These are phyloP conservation scores for Phoma herbarum DNA, from an alignment of 2,329 filamentous ascomycete species.

Conservation along the genomic window DNA sequence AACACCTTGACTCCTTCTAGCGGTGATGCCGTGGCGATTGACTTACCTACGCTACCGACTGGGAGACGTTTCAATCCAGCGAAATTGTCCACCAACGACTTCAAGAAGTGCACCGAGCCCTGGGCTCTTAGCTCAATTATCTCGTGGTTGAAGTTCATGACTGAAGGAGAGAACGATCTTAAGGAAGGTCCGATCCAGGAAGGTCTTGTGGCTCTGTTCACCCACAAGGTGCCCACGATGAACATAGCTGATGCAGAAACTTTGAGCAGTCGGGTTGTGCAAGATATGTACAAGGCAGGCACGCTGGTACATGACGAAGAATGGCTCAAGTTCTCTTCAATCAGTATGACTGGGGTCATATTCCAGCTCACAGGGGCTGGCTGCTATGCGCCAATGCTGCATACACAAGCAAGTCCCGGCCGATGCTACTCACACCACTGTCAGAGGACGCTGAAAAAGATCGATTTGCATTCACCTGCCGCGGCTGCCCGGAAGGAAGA, in stretches of 20 bases:
- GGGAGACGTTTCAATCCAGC: constrained; percentile 84
- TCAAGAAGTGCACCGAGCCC: constrained; percentile 84
- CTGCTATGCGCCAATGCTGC: constrained; percentile 87
- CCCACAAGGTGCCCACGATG: constrained; percentile 95
- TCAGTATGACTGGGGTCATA: constrained; percentile 84
- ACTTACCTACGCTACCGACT: constrained; percentile 83
- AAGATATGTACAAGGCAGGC: constrained; percentile 79
- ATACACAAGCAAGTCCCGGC: constrained; percentile 71
- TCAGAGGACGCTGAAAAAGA: constrained; percentile 91
- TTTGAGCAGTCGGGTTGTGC: constrained; percentile 78
- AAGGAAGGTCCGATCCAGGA: constrained; percentile 86
- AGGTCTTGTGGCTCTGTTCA: constrained; percentile 87
- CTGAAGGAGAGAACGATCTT: constrained; percentile 88
- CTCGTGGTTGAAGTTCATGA: constrained; percentile 85
- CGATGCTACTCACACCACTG: constrained; percentile 95
- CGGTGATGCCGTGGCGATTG: constrained; percentile 69
- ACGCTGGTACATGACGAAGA: constrained; percentile 90
- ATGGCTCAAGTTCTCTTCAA: constrained; percentile 92
- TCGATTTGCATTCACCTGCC: constrained; percentile 81
- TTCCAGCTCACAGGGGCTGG: constrained; percentile 92
- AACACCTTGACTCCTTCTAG: constrained; percentile 64
- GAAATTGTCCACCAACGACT: constrained; percentile 82
- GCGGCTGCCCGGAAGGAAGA: constrained; percentile 73
- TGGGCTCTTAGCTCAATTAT: constrained; percentile 94
- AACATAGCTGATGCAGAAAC: constrained; percentile 96